Evolutionary conservation across 2,329 filamentous ascomycete genomes (phyloP), one percentile per base, ranked within the genome.

Genomic region (Colletotrichum tanaceti): DNA sequence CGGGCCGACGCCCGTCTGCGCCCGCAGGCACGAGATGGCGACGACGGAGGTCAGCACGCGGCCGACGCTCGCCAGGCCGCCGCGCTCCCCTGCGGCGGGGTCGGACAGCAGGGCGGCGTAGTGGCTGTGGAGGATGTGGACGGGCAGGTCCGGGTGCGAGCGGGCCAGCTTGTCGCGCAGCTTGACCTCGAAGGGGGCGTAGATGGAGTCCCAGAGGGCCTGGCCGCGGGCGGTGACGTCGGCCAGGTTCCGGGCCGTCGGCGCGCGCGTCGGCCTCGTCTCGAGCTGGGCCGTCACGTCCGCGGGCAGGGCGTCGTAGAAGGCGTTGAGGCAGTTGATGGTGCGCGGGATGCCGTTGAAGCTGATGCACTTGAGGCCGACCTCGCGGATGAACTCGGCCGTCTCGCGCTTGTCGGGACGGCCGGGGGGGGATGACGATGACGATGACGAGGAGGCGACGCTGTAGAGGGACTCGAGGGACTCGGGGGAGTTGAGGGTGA

Each of bases 401-500:
- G 86, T 83, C 32, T 84, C 70, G 68, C 65, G 52, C 63, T 60
- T 65, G 71, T 70, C 54, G 69, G 73, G 62, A 7, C 69, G 60
- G 67, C 65, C 39, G 41, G 70, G 28, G 28, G 71, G 41, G 72
- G 82, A n/a, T n/a, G n/a, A n/a, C n/a, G n/a, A n/a, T n/a, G n/a
- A n/a, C n/a, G n/a, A n/a, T n/a, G n/a, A 78, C 11, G 86, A 43
- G 72, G 82, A 78, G 13, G 86, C 85, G 39, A 87, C 78, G 63
- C 84, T 75, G 79, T 89, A 90, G 14, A 94, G 85, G 24, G 86
- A 79, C 4, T 87, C 80, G 72, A 95, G 87, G 3, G 92, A 91
- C 65, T 92, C 90, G 28, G 93, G 93, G 1, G 92, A 94, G 82
- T 97, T 96, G 83, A 96, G 89, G 1, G 93, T 96, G 81, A 95